Evolutionary conservation across 352 stramenopile genomes (phyloP), one percentile per base, ranked within the genome.

Genomic region (Globisporangium uncinulatum): DNA sequence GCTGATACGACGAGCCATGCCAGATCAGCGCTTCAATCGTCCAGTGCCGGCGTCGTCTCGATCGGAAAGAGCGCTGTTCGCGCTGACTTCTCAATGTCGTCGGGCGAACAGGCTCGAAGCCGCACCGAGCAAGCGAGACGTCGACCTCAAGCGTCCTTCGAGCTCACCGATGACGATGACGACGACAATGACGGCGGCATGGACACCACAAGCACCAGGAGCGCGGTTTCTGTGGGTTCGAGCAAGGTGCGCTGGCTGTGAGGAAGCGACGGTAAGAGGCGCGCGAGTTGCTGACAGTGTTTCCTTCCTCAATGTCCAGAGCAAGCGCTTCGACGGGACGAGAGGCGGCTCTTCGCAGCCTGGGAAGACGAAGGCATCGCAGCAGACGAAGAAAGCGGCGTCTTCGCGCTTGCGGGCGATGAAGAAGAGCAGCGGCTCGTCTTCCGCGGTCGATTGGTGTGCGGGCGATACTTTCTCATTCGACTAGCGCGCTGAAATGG

Each of bases 391-490:
- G 51, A 56, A 56, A 21, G 14, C 37, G 17, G 19, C 45, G 15
- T 21, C 21, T 2, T 56, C 51, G 21, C 51, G 51, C 11, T 19
- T 56, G 14, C 24, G 51, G 36, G 20, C 37, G 13, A 48, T 43
- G 37, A 56, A 56, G 51, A 48, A 56, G 24, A 56, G 51, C 39
- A 19, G 37, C n/a, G 17, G 11, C 11, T 56, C 51, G 8, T 36
- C 51, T 39, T 56, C 51, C 6, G 37, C 15, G 13, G 39, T 56
- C 20, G 37, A 49, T 46, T 56, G 51, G 51, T 39, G 51, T 36
- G 51, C 51, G 20, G 37, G 45, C 9, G 51, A 56, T n/a, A 17
- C 51, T 0, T 56, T 56, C 45, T 49, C 37, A 21, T 56, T 56
- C 6, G 24, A 56, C 19, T 56, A 56, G 37, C 15, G 41, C 14